Evolutionary conservation across 495 filamentous ascomycete genomes (phyloP), one percentile per base, ranked within the genome.

Genomic region (Staphylotrichum tortipilum): DNA sequence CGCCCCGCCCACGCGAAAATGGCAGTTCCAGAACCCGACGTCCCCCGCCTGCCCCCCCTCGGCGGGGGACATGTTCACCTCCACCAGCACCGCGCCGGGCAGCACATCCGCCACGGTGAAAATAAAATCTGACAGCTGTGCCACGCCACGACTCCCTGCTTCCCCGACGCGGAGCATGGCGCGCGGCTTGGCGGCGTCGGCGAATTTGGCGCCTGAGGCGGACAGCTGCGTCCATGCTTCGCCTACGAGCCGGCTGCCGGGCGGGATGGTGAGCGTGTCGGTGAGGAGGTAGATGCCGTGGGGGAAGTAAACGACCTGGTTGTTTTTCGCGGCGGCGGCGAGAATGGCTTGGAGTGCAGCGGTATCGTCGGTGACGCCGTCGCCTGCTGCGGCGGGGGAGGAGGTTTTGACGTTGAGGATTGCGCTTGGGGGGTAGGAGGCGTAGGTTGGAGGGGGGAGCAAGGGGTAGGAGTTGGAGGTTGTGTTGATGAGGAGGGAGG

Each of bases 221-320:
- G 19, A 21, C n/a, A 56, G 47, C 35, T 55, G 53, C 0, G 53
- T 51, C 36, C 41, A 56, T 1, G 48, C 53, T 22, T 51, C 53
- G 30, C 48, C 79, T 3, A 82, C 72, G 22, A 82, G 78, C 8
- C 71, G 68, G 12, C 73, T 71, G 8, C 73, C 73, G 0, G 69
- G 59, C 0, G 81, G 34, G n/a, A 36, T 63, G 31, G 67, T 53
- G 31, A 86, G 57, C 0, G 82, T 86, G 21, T 70, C 63, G 5
- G 69, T 79, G 30, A 85, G 75, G 34, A 36, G 7, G 55, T 86
- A 86, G 0, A 73, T 73, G 10, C 83, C 81, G 19, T 68, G 65
- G 3, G 81, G 80, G 54, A 86, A 79, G 57, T 74, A 85, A 1
- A 76, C 68, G 19, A 84, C 63, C 48, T 75, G 79, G 33, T 33